phyloP scores from a whole-genome alignment of 352 stramenopile species.

The Pythium monospermum region DNA sequence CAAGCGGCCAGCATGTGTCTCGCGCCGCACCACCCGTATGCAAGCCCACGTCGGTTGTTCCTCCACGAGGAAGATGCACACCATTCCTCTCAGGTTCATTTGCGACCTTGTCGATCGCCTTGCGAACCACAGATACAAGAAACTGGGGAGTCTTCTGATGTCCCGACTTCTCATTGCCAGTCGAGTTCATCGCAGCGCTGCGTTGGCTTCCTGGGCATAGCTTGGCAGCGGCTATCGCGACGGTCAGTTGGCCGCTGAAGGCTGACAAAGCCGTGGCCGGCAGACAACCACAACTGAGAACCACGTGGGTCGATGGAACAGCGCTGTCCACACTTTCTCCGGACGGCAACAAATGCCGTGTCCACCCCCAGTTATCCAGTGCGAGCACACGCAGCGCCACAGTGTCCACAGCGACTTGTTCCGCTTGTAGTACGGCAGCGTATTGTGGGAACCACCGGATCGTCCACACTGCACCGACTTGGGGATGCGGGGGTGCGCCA shows the following conservation, averaged over 20 bases:
- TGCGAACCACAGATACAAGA: constrained; percentile 25
- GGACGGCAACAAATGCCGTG: constrained; percentile 29
- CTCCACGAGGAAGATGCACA: constrained; percentile 14
- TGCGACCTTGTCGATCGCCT: constrained; percentile 7
- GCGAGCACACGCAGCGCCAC: constrained; percentile 3
- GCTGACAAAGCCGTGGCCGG: neutral
- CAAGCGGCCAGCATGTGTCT: constrained; percentile 56
- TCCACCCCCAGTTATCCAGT: constrained; percentile 35
- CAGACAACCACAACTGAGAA: constrained; percentile 27
- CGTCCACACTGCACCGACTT: constrained; percentile 11
- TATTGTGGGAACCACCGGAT: constrained; percentile 41
- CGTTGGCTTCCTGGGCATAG: constrained; percentile 9
- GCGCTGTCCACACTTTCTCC: constrained; percentile 6
- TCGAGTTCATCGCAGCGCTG: neutral
- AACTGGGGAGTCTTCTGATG: constrained; percentile 58
- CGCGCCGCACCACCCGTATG: constrained; percentile 37
- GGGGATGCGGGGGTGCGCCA: neutral
- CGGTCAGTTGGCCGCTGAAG: constrained; percentile 8
- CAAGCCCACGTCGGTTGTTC: constrained; percentile 42
- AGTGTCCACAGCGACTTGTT: constrained; percentile 13
- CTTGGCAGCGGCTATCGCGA: constrained; percentile 26
- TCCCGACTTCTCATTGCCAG: constrained; percentile 7
- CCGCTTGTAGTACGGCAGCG: constrained; percentile 33
- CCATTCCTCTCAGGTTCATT: neutral
- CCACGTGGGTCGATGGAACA: neutral